Evolutionary conservation across 2,329 filamentous ascomycete genomes (phyloP).

Genomic region (Aspergillus sojae): DNA sequence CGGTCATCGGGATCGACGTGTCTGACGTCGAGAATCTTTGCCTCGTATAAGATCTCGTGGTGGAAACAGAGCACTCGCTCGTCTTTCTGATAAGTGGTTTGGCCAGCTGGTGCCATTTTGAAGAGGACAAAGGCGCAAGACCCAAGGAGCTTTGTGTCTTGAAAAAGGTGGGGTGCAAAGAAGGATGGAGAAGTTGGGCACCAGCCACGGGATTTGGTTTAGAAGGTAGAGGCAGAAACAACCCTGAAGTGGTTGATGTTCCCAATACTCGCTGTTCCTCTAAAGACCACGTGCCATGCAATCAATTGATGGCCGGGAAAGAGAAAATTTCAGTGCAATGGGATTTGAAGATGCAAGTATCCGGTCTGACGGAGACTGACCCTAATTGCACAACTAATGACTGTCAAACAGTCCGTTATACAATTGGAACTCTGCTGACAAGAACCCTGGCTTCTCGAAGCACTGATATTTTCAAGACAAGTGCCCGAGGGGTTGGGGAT

Average conservation of each 20-base stretch:
- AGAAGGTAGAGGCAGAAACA: neutral
- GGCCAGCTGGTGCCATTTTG: constrained; percentile 62
- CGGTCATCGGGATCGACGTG: constrained; percentile 65
- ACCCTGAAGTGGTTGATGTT: neutral
- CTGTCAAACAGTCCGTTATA: neutral
- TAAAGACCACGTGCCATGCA: neutral
- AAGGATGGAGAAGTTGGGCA: neutral
- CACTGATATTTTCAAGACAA: neutral
- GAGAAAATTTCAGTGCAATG: neutral
- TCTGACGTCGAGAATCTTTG: constrained; percentile 84
- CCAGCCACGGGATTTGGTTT: neutral
- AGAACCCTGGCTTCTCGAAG: neutral
- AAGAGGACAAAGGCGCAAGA: neutral
- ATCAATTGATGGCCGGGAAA: neutral
- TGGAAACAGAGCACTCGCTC: constrained; percentile 97
- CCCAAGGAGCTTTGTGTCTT: neutral
- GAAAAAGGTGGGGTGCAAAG: neutral
- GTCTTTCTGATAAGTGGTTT: constrained; percentile 67
- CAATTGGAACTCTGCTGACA: neutral
- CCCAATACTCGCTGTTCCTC: neutral
- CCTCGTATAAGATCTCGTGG: constrained; percentile 95
- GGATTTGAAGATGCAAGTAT: neutral
- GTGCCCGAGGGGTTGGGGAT: too few species aligned
- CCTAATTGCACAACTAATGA: neutral
- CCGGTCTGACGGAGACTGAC: neutral